Evolutionary conservation across 148 eudicot species (phyloP).

Genomic region (Rhododendron mucronatum): DNA sequence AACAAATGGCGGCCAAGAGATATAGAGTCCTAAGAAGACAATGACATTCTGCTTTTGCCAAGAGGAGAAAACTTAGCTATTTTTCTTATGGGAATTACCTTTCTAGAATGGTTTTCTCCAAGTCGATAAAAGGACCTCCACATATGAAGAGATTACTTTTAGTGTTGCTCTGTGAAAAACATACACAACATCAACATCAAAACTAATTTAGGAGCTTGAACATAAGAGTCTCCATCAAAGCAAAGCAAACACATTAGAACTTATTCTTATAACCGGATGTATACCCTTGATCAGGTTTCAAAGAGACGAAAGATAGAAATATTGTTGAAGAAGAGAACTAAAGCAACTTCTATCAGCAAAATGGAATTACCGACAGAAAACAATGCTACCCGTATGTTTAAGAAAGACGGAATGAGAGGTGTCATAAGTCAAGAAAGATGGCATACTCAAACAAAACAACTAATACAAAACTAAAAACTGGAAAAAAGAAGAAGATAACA

Average conservation of each 20-base stretch:
- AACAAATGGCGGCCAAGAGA: no score
- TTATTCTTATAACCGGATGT: background rate
- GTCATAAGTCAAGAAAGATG: no score
- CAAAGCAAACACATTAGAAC: background rate
- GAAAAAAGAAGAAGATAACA: no score
- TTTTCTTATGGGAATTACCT: background rate
- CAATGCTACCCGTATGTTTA: no score
- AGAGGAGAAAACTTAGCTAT: background rate
- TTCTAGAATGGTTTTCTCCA: conserved; percentile 74
- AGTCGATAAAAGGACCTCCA: conserved; percentile 94
- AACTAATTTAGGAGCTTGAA: background rate
- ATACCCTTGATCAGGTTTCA: background rate
- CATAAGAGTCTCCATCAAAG: background rate
- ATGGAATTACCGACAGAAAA: no score
- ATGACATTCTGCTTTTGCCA: no score
- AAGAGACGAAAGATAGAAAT: background rate
- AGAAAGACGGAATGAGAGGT: no score
- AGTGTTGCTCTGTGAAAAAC: conserved; percentile 66
- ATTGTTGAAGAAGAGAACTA: background rate
- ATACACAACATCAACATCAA: background rate
- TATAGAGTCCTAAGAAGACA: no score
- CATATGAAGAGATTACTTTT: conserved; percentile 96
- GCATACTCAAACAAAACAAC: no score
- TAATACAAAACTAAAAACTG: no score
- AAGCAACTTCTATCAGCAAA: background rate